Base-by-base conservation (phyloP, 2,329 filamentous ascomycete species). In the Fusarium longipes region DNA sequence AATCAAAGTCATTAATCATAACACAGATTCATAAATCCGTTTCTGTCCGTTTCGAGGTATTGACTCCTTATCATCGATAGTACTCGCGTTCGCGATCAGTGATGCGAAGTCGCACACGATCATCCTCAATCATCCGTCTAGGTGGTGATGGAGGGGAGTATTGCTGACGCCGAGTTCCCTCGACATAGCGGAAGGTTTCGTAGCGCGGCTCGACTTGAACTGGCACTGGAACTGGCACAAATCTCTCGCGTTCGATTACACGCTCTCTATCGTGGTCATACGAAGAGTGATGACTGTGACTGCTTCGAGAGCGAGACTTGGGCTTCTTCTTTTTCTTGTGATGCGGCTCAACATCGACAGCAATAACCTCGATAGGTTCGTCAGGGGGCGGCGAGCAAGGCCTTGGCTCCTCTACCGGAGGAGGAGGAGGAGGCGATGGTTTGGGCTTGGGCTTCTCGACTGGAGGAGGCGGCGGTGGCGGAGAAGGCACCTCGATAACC, bases 151-250 rank as follows among this genome's bases (percentile, higher is more conserved):
- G 68, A 43, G 75, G 67, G 40, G 75, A 71, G 22, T 72, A 68
- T 11, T 70, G 36, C 40, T 63, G 67, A 22, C 80, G 75, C 49
- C 81, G 77, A 25, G 83, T 80, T 1, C 81, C 83, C 58, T 86
- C 83, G 47, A 87, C 79, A 67, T 86, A 86, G 8, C 85, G 82
- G 70, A 79, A 87, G 29, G 83, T 83, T 35, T 85, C 84, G 63
- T 81, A 82, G 61, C 75, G 70, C 33, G 77, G 77, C 68, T 78
- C 79, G 22, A 74, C 74, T 48, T 76, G 77, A 18, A 80, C 78
- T 1, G 78, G 80, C 8, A 82, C 78, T 18, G 80, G 82, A 9
- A 81, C 73, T 33, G 81, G 83, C 17, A 85, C 77, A 45, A 83
- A 68, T 50, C 79, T 78, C 71, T 87, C 85, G 25, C 84, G 80